Conservation (phyloP, 2,329 filamentous ascomycete species). For the Aspergillus vadensis region DNA sequence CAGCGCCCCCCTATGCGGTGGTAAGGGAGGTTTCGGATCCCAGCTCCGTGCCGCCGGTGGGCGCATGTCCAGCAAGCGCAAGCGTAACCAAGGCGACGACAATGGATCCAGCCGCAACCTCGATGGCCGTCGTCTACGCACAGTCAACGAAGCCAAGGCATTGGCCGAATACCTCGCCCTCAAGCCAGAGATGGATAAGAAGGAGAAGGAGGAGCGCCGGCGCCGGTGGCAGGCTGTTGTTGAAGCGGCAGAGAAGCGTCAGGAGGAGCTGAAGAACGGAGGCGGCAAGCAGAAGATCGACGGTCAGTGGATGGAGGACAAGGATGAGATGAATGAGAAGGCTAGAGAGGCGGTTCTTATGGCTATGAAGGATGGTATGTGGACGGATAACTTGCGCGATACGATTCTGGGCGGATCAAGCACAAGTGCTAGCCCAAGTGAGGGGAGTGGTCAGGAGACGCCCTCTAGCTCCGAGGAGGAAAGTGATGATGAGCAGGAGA, state of each 20-base stretch:
- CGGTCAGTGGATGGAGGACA: conserved; percentile 92
- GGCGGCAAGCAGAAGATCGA: conserved; percentile 68
- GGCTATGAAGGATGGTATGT: conserved; percentile 64
- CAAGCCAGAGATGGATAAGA: conserved; percentile 95
- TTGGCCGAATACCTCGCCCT: conserved; percentile 92
- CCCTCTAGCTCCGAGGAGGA: conserved; percentile 38
- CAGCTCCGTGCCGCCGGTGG: conserved; percentile 95
- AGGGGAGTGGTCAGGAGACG: conserved; percentile 37
- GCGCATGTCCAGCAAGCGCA: conserved; percentile 96
- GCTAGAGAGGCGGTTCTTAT: conserved; percentile 76
- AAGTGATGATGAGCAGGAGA: conserved; percentile 43
- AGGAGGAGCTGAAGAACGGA: conserved; percentile 80
- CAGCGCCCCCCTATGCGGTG: conserved; percentile 76
- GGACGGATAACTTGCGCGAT: conserved; percentile 47
- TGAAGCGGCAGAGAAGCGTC: conserved; percentile 76
- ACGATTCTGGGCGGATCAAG: conserved; percentile 38
- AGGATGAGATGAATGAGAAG: conserved; percentile 84
- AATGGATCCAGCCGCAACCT: conserved; percentile 92
- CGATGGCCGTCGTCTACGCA: conserved; percentile 84
- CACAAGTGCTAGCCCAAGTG: conserved; percentile 39
- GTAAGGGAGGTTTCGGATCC: conserved; percentile 96
- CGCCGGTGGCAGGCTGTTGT: conserved; percentile 85
- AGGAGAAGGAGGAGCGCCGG: conserved; percentile 83
- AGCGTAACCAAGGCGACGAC: conserved; percentile 77
- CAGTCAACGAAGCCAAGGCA: conserved; percentile 92